Conservation (phyloP, 228 moss, liverwort and hornwort species). For the Sphagnum magellanicum region DNA sequence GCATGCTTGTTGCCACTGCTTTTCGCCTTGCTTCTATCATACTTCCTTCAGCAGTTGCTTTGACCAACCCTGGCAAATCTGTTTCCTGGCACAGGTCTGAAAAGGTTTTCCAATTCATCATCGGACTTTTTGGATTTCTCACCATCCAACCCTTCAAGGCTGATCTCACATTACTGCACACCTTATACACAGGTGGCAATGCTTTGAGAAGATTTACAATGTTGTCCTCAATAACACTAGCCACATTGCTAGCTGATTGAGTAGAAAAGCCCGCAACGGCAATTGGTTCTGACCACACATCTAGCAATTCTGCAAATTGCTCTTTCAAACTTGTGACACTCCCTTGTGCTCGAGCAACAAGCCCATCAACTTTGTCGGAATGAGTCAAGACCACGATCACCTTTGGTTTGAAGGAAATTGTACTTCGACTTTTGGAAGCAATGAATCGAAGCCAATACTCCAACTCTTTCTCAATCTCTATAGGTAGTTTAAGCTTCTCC, state of each 20-base stretch:
- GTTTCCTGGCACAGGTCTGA: background rate
- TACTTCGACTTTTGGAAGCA: background rate
- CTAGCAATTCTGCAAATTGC: background rate
- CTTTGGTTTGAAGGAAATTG: background rate
- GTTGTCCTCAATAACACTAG: background rate
- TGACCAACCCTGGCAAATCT: constrained; percentile 1
- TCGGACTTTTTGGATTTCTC: background rate
- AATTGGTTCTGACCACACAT: background rate
- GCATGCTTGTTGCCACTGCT: constrained; percentile 1
- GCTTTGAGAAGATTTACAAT: background rate
- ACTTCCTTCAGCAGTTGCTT: background rate
- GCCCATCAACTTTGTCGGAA: background rate
- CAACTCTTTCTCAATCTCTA: background rate
- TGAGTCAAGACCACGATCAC: background rate
- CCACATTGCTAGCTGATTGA: background rate
- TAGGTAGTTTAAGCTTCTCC: background rate
- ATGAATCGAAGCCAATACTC: constrained; percentile 2
- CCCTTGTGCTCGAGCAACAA: background rate
- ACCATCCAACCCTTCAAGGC: background rate
- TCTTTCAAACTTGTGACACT: background rate
- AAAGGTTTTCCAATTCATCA: background rate
- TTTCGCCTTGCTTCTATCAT: background rate
- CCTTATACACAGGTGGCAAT: background rate
- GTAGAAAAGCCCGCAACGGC: background rate
- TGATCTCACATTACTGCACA: background rate